Evolutionary conservation across 2,329 filamentous ascomycete species (phyloP), one percentile per base, ranked within the genome.

Genomic region (Penicillium sp.): DNA sequence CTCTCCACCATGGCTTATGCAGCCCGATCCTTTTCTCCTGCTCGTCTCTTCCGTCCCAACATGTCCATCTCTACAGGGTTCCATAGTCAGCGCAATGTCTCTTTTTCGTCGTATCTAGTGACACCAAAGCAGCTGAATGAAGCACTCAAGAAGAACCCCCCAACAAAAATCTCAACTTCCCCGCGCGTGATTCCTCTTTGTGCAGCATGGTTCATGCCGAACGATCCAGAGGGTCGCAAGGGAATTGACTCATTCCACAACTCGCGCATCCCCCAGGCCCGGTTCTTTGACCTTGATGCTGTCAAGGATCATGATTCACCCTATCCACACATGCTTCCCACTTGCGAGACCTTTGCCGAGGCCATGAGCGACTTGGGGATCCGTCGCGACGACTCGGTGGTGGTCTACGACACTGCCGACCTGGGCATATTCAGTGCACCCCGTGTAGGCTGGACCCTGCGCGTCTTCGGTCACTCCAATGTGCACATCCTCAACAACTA

Each of bases 401-500:
- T 99, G 0, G 90, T 99, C 5, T 99, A 99, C 71, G 94, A 99
- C 72, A 88, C 86, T 29, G 88, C 90, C 60, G 92, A 97, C 78
- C 79, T 93, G 31, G 94, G 94, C 10, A 92, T 99, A 58, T 96
- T 99, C 77, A 94, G 89, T 66, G 94, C 93, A 2, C 94, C 94
- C 4, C 84, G 94, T 40, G 93, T 96, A 0, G 93, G 87, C 55
- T 99, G 94, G 94, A 99, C 93, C 2, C 79, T 99, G 62, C 86
- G 85, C 68, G 85, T 91, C 34, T 97, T 97, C 73, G 94, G 94
- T 1, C 94, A 99, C 72, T 80, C 85, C 43, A 88, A 85, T 61
- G 93, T 99, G 14, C 92, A 97, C 73, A 77, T 99, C 18, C 78
- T 99, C 53, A 95, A 99, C 78, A 99, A 99, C 78, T 99, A 97